phyloP scores from a whole-genome alignment of 768 basidiomycete genomes.

The Filobasidium floriforme region DNA sequence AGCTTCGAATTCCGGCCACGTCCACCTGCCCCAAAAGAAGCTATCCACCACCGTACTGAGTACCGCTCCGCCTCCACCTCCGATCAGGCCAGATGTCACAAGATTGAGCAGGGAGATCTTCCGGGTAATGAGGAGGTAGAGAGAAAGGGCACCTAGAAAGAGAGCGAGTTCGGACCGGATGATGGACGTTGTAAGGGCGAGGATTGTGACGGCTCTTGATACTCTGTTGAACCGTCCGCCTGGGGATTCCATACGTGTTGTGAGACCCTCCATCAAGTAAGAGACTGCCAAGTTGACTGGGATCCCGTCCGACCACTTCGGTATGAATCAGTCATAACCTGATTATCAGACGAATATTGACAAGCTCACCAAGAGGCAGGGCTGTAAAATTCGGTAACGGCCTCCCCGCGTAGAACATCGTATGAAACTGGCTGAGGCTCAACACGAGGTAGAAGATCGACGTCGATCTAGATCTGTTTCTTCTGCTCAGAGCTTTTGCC shows the following conservation, averaged over 20 bases:
- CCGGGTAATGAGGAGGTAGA: constrained; percentile 16
- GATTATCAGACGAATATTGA: no score
- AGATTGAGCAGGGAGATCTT: constrained; percentile 18
- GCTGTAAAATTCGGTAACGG: constrained; percentile 95
- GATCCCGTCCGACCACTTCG: no score
- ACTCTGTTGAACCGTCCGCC: neutral
- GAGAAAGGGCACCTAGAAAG: constrained; percentile 56
- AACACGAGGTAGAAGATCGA: constrained; percentile 60
- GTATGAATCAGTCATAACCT: no score
- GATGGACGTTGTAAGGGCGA: constrained; percentile 62
- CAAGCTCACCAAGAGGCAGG: constrained; percentile 59
- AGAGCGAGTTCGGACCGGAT: constrained; percentile 72
- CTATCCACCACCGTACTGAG: constrained; percentile 56
- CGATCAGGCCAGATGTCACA: constrained; percentile 27
- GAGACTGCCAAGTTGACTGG: neutral
- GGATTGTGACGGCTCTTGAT: constrained; percentile 52
- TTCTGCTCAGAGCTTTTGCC: constrained; percentile 53
- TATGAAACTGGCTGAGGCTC: constrained; percentile 77
- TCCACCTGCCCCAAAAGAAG: constrained; percentile 61
- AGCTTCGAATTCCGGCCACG: constrained; percentile 81
- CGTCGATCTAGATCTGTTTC: constrained; percentile 34
- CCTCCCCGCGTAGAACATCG: constrained; percentile 86
- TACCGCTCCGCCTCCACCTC: constrained; percentile 27
- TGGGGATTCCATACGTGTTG: neutral
- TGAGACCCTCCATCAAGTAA: neutral